Percentiles rank a stretch among this genome's conserved stretches.
Evolutionary conservation across 1,139 yeast genomes (phyloP).

Genomic region (Suhomyces kunorum): DNA sequence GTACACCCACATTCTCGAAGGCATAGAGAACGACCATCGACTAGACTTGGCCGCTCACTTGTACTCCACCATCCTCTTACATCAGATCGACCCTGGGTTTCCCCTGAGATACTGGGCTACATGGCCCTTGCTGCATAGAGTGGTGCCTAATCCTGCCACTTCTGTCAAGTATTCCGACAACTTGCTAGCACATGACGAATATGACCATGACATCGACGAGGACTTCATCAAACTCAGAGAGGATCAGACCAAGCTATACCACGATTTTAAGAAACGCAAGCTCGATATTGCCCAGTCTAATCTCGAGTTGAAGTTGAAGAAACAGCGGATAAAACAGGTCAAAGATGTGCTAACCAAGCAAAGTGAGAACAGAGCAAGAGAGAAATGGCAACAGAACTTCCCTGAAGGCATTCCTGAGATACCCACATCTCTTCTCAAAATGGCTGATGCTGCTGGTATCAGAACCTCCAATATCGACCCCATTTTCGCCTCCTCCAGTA

Average conservation of each 20-base stretch:
- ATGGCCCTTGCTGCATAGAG: slow-evolving; percentile 46
- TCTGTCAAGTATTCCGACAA: slow-evolving; percentile 25
- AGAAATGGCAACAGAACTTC: background rate
- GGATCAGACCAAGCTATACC: background rate
- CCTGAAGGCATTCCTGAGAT: background rate
- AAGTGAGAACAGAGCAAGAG: slow-evolving; percentile 1
- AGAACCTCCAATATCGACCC: too few relatives aligned
- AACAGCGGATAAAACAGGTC: background rate
- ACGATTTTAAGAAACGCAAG: background rate
- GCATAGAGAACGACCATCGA: slow-evolving; percentile 45
- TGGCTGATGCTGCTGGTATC: too few relatives aligned
- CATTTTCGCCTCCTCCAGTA: too few relatives aligned
- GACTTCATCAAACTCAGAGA: slow-evolving; percentile 9
- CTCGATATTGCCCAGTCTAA: background rate
- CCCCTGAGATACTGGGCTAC: slow-evolving; percentile 43
- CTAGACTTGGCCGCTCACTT: slow-evolving; percentile 55
- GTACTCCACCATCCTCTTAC: slow-evolving; percentile 47
- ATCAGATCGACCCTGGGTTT: slow-evolving; percentile 35
- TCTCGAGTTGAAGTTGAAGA: background rate
- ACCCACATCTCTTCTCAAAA: background rate
- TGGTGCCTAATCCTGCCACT: slow-evolving; percentile 40
- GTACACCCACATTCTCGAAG: slow-evolving; percentile 30
- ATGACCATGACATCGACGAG: slow-evolving; percentile 21
- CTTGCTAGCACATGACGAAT: slow-evolving; percentile 18
- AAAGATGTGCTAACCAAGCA: background rate